Conservation (phyloP, 768 basidiomycete species). For the Russula griseocarnosa region DNA sequence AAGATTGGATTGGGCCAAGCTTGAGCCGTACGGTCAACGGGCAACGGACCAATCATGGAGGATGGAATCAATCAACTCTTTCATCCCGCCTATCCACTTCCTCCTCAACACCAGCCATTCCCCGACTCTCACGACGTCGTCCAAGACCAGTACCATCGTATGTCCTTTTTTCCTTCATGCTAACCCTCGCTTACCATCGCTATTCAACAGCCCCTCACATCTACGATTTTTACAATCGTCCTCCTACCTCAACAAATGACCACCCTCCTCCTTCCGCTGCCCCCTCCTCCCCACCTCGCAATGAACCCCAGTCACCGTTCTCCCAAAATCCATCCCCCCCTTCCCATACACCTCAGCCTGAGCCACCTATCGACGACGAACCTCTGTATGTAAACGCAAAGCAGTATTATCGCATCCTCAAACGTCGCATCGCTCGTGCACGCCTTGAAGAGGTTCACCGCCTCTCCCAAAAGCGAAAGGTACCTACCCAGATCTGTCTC, state of each 20-base stretch:
- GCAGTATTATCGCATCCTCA: conserved; percentile 97
- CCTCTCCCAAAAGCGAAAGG: conserved; percentile 91
- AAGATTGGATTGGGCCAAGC: background rate
- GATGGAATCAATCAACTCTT: conserved; percentile 61
- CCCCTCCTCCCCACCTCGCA: conserved; percentile 22
- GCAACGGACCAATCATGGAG: conserved; percentile 32
- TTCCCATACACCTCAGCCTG: conserved; percentile 38
- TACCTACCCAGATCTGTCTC: conserved; percentile 31
- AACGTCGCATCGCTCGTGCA: conserved; percentile 85
- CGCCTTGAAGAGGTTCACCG: conserved; percentile 92
- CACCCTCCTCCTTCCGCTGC: conserved; percentile 28
- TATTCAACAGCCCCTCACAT: conserved; percentile 22
- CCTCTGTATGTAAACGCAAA: conserved; percentile 99
- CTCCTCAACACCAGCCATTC: conserved; percentile 36
- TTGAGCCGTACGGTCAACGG: background rate
- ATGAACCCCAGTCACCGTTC: conserved; percentile 14
- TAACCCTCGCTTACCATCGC: conserved; percentile 13
- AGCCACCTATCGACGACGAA: conserved; percentile 75
- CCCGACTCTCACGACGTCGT: conserved; percentile 33
- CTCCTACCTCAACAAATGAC: conserved; percentile 35
- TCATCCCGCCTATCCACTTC: conserved; percentile 51
- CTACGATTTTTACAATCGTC: conserved; percentile 28
- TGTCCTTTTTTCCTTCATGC: conserved; percentile 23
- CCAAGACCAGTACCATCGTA: conserved; percentile 25
- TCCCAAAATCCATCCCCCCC: conserved; percentile 23